Evolutionary conservation across 2,329 filamentous ascomycete species (phyloP), one percentile per base, ranked within the genome.

Genomic region (Chaetomiaceae sp.): DNA sequence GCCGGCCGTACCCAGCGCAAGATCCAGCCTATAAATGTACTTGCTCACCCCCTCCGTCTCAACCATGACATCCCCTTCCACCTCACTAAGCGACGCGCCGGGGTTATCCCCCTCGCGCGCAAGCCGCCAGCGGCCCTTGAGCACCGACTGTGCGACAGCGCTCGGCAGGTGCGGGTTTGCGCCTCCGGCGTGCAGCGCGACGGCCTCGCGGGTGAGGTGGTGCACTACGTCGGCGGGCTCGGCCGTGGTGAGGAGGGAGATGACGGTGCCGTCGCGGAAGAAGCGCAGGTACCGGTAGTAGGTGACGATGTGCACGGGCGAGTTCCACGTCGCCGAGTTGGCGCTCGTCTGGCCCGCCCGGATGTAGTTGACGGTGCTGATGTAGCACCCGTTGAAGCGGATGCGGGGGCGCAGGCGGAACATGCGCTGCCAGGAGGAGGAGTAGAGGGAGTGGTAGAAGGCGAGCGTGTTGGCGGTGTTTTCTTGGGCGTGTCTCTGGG

Each of bases 251-350:
- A 95, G 79, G 1, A 99, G 78, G 50, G 85, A 89, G 55, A 97
- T 84, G 59, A 81, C 83, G 1, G 87, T 87, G 25, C 94, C 94
- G 69, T 97, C 89, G 22, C 91, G 88, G 73, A 94, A 94, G 74
- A 99, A 94, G 49, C 94, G 88, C 3, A 99, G 81, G 71, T 97
- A 99, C 54, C 94, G 89, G 73, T 95, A 99, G 73, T 97, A 99
- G 0, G 94, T 99, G 45, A 99, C 91, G 54, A 97, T 95, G 68
- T 95, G 91, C 33, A 97, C 87, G 8, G 91, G 91, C 22, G 81
- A 86, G 64, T 76, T 75, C 89, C 91, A 96, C 1, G 88, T 86
- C 17, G 87, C 73, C 51, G 84, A 84, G 59, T 84, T 86, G 19
- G 81, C 79, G 3, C 83, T 85, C 11, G 85, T 79, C 55, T 87